Conservation (phyloP, 2,329 filamentous ascomycete genomes). For the Dothideomycetes sp. region DNA sequence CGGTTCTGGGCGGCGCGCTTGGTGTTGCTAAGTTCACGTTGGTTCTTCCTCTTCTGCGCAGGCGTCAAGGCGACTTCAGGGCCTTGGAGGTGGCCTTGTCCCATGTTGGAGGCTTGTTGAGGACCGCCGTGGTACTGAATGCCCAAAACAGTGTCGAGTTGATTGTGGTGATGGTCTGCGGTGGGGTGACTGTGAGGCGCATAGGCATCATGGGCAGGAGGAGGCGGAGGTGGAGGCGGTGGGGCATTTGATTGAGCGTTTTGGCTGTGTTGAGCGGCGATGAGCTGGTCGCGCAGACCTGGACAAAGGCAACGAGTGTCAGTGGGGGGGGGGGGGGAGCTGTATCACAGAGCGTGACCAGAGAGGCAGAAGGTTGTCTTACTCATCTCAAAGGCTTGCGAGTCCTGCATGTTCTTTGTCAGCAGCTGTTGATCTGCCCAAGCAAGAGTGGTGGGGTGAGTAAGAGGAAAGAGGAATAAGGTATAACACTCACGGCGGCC, state of each 20-base stretch:
- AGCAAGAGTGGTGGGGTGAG: too few relatives aligned
- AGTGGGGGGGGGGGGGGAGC: conserved; percentile 11
- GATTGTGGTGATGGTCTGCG: conserved; percentile 25
- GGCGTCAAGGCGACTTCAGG: conserved; percentile 23
- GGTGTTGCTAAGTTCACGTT: conserved; percentile 85
- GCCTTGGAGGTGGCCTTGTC: conserved; percentile 23
- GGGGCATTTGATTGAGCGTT: conserved; percentile 23
- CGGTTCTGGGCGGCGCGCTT: conserved; percentile 95
- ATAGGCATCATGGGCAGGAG: conserved; percentile 28
- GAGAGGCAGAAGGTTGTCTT: conserved; percentile 14
- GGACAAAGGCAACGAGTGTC: conserved; percentile 14
- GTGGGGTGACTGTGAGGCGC: conserved; percentile 29
- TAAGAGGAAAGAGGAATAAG: neutral
- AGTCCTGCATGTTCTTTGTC: conserved; percentile 15
- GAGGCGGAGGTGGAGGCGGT: conserved; percentile 27
- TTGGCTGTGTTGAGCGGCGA: conserved; percentile 43
- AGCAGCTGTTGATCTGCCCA: too few relatives aligned
- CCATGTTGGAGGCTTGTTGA: neutral
- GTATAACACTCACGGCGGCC: conserved; percentile 4
- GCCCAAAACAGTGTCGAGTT: conserved; percentile 15
- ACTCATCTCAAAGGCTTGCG: conserved; percentile 34
- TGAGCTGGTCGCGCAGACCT: conserved; percentile 56
- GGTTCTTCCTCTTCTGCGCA: conserved; percentile 64
- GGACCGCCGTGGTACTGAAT: conserved; percentile 9
- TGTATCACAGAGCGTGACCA: conserved; percentile 1